Base-by-base conservation (phyloP, 2,329 filamentous ascomycete species). In the Ophiostoma quercus region DNA sequence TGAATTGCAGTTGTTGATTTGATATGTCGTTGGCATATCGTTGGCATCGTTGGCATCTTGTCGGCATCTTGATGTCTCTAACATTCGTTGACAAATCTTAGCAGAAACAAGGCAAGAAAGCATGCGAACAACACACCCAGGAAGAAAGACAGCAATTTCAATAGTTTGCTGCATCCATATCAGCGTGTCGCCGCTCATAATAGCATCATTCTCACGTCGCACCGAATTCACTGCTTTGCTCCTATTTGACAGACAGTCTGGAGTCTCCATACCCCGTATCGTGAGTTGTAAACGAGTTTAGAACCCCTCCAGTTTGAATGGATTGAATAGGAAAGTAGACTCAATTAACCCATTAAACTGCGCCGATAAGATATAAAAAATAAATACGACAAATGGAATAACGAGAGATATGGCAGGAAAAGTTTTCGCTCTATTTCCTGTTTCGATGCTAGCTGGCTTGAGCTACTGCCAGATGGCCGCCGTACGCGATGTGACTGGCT, bases 401-500 rank as follows among this genome's bases (percentile, higher is more conserved):
- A 65, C 22, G 25, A 29, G 25, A 29, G 25, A 39, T 25, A 22
- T 25, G 65, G 34, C 22, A 47, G 39, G 66, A 54, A 67, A 14
- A 67, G 43, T 54, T 68, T 67, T 39, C 34, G 54, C 66, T 68
- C 25, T 68, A 60, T 68, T 22, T 22, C 68, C 68, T 43, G 47
- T 37, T 70, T 51, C 29, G 37, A 41, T 29, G 37, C 22, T 41
- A 63, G 60, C 29, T 32, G 25, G 19, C 16, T n/a, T 19, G 47
- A 65, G 67, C 63, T 65, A 39, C 54, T 69, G 67, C 43, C 65
- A 71, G 67, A 69, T 67, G 70, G 67, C 65, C 67, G 65, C 67
- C 37, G 6, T 66, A 63, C 68, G 66, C 66, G 68, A 67, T 69
- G 25, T 69, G 66, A 71, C 70, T 71, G 70, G 70, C 70, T 57